Conservation (phyloP, 2,329 filamentous ascomycete genomes). For the Fusarium sp. region DNA sequence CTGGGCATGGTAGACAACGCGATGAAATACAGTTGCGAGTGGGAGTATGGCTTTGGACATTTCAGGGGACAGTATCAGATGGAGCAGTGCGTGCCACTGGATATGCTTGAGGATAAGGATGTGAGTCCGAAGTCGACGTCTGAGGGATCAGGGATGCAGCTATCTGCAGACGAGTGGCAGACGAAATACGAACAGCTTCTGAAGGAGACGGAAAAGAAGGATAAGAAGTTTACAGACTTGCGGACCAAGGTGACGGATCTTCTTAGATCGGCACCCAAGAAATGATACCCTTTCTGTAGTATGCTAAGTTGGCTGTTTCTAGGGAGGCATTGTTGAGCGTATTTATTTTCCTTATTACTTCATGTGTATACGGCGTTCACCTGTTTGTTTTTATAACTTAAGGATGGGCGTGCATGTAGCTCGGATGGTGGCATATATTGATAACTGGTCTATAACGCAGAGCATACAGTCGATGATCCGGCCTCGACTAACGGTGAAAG, state of each 20-base stretch:
- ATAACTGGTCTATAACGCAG: neutral
- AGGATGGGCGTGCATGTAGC: neutral
- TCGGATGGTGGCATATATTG: neutral
- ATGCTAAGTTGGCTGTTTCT: constrained; percentile 5
- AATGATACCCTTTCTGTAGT: constrained; percentile 39
- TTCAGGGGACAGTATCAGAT: constrained; percentile 68
- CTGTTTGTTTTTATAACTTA: constrained; percentile 1
- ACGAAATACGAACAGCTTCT: constrained; percentile 70
- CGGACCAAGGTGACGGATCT: constrained; percentile 60
- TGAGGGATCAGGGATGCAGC: constrained; percentile 16
- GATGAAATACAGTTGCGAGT: constrained; percentile 66
- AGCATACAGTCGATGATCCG: neutral
- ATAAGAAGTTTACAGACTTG: constrained; percentile 65
- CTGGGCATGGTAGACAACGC: constrained; percentile 59
- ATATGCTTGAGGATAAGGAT: constrained; percentile 57
- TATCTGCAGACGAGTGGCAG: constrained; percentile 64
- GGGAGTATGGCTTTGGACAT: constrained; percentile 70
- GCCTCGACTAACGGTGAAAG: constrained; percentile 12
- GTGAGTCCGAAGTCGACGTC: constrained; percentile 33
- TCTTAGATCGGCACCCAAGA: constrained; percentile 44
- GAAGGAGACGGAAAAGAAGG: constrained; percentile 70
- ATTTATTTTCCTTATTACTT: constrained; percentile 1
- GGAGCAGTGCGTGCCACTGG: constrained; percentile 62
- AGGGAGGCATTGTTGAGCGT: constrained; percentile 7
- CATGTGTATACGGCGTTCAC: constrained; percentile 9